phyloP scores from a whole-genome alignment of 169 alveolate species.

The Eimeria sp. region DNA sequence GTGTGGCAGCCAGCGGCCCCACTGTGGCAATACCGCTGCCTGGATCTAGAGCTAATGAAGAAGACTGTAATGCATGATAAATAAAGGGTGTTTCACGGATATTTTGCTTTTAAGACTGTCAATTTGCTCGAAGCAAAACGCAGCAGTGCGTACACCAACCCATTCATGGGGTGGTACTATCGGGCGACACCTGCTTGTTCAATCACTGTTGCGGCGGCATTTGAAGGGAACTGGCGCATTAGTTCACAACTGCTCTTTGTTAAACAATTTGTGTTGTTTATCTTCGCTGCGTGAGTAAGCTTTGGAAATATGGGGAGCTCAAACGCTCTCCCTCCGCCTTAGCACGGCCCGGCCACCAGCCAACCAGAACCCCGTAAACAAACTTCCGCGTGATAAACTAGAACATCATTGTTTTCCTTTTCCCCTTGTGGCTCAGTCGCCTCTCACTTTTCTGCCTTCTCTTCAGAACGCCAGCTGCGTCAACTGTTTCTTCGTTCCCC shows the following conservation, averaged over 20 bases:
- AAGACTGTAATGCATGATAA: not conserved
- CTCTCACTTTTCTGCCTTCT: not conserved
- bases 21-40: constrained; percentile 23
- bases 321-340: constrained; percentile 13
- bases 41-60: not conserved
- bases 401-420: not conserved
- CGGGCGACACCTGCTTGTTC: constrained; percentile 30
- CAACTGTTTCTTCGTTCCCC: not conserved
- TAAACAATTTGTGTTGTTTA: not conserved
- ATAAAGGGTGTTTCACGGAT: not conserved
- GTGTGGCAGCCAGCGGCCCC: constrained; percentile 52
- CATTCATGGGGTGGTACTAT: constrained; percentile 36
- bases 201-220: not conserved
- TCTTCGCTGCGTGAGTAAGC: not conserved
- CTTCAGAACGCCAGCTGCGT: not conserved
- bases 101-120: not conserved
- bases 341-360: constrained; percentile 46
- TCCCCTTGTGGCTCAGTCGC: not conserved
- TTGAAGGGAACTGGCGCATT: not conserved
- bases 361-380: not conserved
- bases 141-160: constrained; percentile 9
- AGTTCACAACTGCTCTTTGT: not conserved
- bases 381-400: not conserved
- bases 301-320: constrained; percentile 8
- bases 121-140: constrained; percentile 24